These are phyloP conservation scores for Lasiodiplodia hormozganensis DNA, from an alignment of 2,329 filamentous ascomycete genomes.

Conservation along the genomic window DNA sequence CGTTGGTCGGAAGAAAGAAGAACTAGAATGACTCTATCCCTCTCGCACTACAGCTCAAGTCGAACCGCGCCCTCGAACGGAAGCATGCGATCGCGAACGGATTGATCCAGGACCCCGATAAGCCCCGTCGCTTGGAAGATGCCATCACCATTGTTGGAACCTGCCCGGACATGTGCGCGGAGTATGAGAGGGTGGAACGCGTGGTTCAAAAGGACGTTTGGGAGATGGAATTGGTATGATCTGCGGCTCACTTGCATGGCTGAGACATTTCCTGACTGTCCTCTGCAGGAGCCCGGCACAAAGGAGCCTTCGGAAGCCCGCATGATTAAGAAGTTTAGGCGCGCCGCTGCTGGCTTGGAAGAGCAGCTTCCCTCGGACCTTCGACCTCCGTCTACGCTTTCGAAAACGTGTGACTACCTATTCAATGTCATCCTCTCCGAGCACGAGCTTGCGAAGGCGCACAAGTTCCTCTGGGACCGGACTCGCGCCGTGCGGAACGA, in stretches of 20 bases:
- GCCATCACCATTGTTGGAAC: conserved; percentile 68
- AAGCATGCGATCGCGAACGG: conserved; percentile 57
- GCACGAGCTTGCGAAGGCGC: conserved; percentile 55
- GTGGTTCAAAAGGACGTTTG: conserved; percentile 69
- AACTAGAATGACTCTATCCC: conserved; percentile 28
- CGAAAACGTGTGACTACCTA: conserved; percentile 46
- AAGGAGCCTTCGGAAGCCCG: conserved; percentile 56
- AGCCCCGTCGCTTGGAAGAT: conserved; percentile 64
- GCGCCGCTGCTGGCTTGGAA: conserved; percentile 68
- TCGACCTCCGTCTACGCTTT: conserved; percentile 59
- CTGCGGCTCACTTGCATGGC: no score
- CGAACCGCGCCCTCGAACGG: conserved; percentile 31
- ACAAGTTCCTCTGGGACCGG: conserved; percentile 71
- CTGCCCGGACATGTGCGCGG: conserved; percentile 70
- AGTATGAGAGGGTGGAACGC: conserved; percentile 67
- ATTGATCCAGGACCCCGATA: conserved; percentile 65
- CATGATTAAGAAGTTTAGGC: conserved; percentile 70
- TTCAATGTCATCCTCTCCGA: conserved; percentile 55
- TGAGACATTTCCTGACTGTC: conserved; percentile 38
- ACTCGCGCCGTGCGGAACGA: conserved; percentile 70
- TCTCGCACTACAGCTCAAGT: conserved; percentile 30
- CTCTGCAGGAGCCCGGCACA: conserved; percentile 40
- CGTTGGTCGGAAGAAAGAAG: conserved; percentile 15
- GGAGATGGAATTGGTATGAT: conserved; percentile 63
- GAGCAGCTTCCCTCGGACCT: conserved; percentile 70